phyloP scores from a whole-genome alignment of 2,329 filamentous ascomycete genomes.

The Acephala macrosclerotiorum region DNA sequence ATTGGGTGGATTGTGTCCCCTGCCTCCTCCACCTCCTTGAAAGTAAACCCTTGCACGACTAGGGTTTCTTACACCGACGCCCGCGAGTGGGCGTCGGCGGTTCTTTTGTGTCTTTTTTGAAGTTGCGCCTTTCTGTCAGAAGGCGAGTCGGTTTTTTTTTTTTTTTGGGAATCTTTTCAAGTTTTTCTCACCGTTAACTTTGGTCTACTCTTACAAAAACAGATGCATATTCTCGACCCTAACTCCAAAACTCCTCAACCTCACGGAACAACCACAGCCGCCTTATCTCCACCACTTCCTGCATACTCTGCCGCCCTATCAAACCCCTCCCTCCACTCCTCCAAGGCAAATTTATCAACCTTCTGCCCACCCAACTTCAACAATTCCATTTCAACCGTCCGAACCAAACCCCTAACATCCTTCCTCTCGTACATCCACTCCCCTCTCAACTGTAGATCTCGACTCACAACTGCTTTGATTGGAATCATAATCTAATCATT shows the following conservation, averaged over 20 bases:
- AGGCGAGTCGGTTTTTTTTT: too few species aligned
- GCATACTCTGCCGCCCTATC: slow-evolving; percentile 23
- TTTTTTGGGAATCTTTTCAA: not conserved
- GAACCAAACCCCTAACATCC: slow-evolving; percentile 49
- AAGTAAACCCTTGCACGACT: too few species aligned
- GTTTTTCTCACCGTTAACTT: not conserved
- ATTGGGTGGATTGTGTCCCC: too few species aligned
- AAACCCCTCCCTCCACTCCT: slow-evolving; percentile 27
- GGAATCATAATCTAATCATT: slow-evolving; percentile 42
- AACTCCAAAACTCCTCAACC: not conserved
- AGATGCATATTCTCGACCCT: not conserved
- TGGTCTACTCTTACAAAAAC: too few species aligned
- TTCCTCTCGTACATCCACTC: slow-evolving; percentile 55
- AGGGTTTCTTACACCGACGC: too few species aligned
- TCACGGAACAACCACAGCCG: slow-evolving; percentile 3
- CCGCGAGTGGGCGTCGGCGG: too few species aligned
- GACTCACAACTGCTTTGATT: slow-evolving; percentile 40
- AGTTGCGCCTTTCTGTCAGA: too few species aligned
- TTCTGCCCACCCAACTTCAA: slow-evolving; percentile 32
- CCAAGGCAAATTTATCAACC: slow-evolving; percentile 22
- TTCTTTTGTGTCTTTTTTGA: too few species aligned
- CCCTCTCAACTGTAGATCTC: slow-evolving; percentile 48
- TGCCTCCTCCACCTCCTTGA: too few species aligned
- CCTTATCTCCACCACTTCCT: slow-evolving; percentile 33
- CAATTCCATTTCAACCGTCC: slow-evolving; percentile 45